Evolutionary conservation across 257 asterid species (phyloP).

Genomic region (Lycium ferocissimum): DNA sequence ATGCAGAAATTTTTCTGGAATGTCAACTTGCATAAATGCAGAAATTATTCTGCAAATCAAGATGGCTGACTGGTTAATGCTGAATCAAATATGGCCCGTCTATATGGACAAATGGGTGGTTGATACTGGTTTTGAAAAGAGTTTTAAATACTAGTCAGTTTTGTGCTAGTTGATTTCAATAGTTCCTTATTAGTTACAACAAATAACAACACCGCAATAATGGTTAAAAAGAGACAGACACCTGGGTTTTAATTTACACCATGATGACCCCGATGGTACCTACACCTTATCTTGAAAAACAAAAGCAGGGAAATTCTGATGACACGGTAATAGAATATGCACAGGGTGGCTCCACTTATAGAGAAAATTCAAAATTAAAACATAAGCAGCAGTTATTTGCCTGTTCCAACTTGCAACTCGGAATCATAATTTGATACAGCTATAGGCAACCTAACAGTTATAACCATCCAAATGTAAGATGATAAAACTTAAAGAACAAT

Average conservation of each 20-base stretch:
- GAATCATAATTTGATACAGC: not conserved
- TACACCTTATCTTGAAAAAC: not conserved
- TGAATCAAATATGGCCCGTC: too few species aligned
- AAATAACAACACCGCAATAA: not conserved
- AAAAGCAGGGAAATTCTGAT: not conserved
- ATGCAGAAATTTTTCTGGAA: not conserved
- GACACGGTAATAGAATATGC: conserved; percentile 4
- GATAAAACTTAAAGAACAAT: not conserved
- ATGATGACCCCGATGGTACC: not conserved
- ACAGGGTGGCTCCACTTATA: not conserved
- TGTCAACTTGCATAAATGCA: too few species aligned
- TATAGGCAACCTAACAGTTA: not conserved
- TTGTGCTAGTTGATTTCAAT: not conserved
- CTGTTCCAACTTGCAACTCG: not conserved
- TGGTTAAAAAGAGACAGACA: not conserved
- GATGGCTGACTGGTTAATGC: too few species aligned
- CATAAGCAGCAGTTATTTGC: not conserved
- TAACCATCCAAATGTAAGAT: not conserved
- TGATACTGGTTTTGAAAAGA: not conserved
- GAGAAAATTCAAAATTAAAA: not conserved
- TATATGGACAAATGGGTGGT: too few species aligned
- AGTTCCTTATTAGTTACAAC: not conserved
- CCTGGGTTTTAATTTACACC: not conserved
- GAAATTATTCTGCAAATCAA: too few species aligned
- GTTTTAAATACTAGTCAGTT: not conserved